Conservation (phyloP, 2,329 filamentous ascomycete genomes). For the Thelonectria discophora region DNA sequence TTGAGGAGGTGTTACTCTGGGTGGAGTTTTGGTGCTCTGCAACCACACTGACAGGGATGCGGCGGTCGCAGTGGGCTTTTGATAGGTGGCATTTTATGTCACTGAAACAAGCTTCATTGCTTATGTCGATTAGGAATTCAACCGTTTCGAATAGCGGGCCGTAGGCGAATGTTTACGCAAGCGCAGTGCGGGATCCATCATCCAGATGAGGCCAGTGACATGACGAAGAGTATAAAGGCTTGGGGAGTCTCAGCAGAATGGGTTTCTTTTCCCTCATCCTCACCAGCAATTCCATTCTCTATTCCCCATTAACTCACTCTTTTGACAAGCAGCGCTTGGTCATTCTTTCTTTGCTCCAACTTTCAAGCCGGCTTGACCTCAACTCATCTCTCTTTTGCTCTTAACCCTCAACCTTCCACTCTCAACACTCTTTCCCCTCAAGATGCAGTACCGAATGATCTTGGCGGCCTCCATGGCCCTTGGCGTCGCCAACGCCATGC, state of each 20-base stretch:
- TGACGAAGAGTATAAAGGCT: slow-evolving; percentile 29
- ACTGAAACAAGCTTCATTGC: neutral
- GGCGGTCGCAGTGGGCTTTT: neutral
- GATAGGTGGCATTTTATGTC: slow-evolving; percentile 1
- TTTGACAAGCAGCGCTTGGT: slow-evolving; percentile 42
- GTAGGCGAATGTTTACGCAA: slow-evolving; percentile 2
- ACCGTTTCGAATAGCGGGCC: neutral
- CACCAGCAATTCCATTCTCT: slow-evolving; percentile 32
- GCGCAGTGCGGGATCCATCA: neutral
- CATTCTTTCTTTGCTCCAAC: slow-evolving; percentile 32
- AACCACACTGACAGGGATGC: neutral
- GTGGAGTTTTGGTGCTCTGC: neutral
- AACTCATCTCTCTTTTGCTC: slow-evolving; percentile 7
- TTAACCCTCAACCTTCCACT: neutral
- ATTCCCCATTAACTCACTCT: slow-evolving; percentile 30
- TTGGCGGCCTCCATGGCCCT: slow-evolving; percentile 38
- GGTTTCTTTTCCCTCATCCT: slow-evolving; percentile 10
- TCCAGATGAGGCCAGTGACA: neutral
- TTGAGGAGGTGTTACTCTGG: neutral
- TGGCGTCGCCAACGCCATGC: slow-evolving; percentile 33
- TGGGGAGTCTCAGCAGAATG: neutral
- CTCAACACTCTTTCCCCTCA: slow-evolving; percentile 7
- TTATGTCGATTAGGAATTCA: slow-evolving; percentile 2
- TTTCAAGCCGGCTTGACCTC: slow-evolving; percentile 39
- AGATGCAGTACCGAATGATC: slow-evolving; percentile 43